These are phyloP conservation scores for Mucor lusitanicus DNA, from an alignment of 371 early-diverging fungal species.

Conservation along the genomic window DNA sequence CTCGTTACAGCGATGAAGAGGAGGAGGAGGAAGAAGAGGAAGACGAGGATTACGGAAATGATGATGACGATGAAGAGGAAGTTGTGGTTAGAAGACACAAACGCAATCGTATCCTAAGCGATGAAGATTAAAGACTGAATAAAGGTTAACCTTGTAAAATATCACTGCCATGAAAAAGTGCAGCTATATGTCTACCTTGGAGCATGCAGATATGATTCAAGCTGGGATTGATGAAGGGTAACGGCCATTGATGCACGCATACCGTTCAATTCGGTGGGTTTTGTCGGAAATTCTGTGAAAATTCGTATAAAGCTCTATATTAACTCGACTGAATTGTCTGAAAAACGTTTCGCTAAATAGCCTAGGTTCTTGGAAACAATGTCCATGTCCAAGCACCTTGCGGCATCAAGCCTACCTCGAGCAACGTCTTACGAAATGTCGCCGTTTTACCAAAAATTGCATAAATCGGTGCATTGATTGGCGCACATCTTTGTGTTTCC, in stretches of 20 bases:
- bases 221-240: background rate
- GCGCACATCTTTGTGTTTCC: background rate
- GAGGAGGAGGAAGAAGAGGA: conserved; percentile 33
- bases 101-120: conserved; percentile 28
- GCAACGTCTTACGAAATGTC: background rate
- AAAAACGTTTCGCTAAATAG: background rate
- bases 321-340: background rate
- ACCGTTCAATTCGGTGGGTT: background rate
- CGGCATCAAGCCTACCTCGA: background rate
- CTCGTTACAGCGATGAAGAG: conserved; percentile 27
- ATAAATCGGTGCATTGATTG: background rate
- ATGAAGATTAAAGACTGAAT: conserved; percentile 22
- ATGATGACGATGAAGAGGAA: conserved; percentile 40
- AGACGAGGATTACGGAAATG: conserved; percentile 32
- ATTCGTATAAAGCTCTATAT: background rate
- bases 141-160: background rate
- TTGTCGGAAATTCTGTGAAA: background rate
- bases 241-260: background rate
- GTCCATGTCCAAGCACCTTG: background rate
- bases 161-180: background rate
- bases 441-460: background rate
- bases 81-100: conserved; percentile 33
- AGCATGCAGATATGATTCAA: background rate
- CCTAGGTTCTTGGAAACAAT: background rate
- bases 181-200: background rate